Base-by-base conservation (phyloP, 23 red algal genomes). In the Pyropia yezoensis region DNA sequence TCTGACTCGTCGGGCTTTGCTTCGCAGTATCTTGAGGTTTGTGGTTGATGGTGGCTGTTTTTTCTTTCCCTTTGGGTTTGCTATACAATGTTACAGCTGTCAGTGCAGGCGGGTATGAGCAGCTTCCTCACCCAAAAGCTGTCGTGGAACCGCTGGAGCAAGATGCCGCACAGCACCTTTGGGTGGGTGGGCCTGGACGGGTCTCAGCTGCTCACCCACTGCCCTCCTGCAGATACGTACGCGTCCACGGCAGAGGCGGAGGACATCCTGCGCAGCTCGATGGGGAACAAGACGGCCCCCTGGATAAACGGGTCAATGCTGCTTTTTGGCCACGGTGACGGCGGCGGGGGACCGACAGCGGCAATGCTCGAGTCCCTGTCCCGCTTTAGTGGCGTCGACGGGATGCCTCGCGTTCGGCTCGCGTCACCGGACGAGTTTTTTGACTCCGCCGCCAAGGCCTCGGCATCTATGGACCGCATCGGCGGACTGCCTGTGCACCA, bases 281-380 rank as follows among this genome's bases (percentile, higher is more conserved):
- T 69, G 33, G 70, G 65, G 33, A 91, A 91, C 66, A 82, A 91
- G 33, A 75, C 79, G 63, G 52, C 80, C 27, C 65, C 61, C 1
- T 57, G 71, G 51, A 56, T 76, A 23, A 78, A 82, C 53, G 33
- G 50, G 12, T 73, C 88, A 50, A 76, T 91, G 24, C 79, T 91
- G 77, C 73, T 91, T 8, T 73, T 91, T 62, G 88, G 88, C 1
- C 88, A 91, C 32, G 88, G 88, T n/a, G 88, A 91, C 60, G 88
- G 88, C 27, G 88, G 88, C 3, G 88, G 88, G 0, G 88, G 88
- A 8, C 76, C 88, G 52, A 82, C 69, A 7, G 74, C 88, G 15
- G 88, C 88, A 4, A 91, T 91, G 75, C 39, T 82, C 26, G 88
- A 91, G 58, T 83, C 78, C 26, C 79, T 91, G 21, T 52, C 50